These are phyloP conservation scores for Cucurbita ficifolia DNA, from an alignment of 306 rosid genomes.

Conservation along the genomic window DNA sequence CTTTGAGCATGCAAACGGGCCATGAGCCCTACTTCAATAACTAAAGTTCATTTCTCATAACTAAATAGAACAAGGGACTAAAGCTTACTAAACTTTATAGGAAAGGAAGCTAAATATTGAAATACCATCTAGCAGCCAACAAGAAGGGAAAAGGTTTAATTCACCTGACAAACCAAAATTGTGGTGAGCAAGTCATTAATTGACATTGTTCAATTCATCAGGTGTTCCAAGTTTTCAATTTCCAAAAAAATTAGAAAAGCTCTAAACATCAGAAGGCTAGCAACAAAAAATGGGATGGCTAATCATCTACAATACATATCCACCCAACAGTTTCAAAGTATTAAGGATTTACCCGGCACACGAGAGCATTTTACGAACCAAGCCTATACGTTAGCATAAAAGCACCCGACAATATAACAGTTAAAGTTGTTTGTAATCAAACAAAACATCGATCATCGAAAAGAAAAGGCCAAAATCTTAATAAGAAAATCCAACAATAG, in stretches of 20 bases:
- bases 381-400: background rate
- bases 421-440: background rate
- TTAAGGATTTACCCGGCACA: background rate
- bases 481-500: background rate
- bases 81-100: background rate
- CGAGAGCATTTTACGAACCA: background rate
- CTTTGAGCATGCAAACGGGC: background rate
- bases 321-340: background rate
- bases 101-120: background rate
- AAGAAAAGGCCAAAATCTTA: background rate
- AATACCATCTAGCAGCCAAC: background rate
- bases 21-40: background rate
- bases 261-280: background rate
- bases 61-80: background rate
- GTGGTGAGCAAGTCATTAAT: background rate
- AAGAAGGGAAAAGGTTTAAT: background rate
- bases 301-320: background rate
- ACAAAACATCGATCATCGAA: background rate
- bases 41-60: background rate
- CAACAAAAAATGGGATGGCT: background rate
- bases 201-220: background rate
- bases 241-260: background rate
- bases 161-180: background rate
- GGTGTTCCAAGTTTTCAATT: background rate
- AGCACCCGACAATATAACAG: background rate